Evolutionary conservation across 2,329 filamentous ascomycete genomes (phyloP).

Genomic region (Monosporascus sp.): DNA sequence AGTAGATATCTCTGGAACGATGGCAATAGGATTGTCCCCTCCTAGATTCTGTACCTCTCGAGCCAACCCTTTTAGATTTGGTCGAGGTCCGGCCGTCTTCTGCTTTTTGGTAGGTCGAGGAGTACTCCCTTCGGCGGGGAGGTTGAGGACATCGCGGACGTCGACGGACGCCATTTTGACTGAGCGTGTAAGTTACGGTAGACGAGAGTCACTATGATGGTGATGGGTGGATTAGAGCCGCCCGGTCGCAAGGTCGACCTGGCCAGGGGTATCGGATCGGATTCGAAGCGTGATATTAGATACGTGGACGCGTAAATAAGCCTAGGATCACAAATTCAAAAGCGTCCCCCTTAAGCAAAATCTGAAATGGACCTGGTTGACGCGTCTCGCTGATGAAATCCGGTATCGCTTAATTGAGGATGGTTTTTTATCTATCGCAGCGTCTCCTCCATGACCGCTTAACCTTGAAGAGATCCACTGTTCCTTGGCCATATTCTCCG

Average conservation of each 20-base stretch:
- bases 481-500: neutral
- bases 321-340: constrained; percentile 1
- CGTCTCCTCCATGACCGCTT: neutral
- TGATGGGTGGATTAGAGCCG: no score
- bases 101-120: constrained; percentile 67
- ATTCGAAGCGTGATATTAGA: constrained; percentile 3
- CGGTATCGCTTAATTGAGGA: neutral
- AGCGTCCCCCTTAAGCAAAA: neutral
- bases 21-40: constrained; percentile 61
- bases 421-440: neutral
- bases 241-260: neutral
- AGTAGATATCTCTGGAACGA: constrained; percentile 53
- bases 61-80: constrained; percentile 57
- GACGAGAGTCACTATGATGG: neutral
- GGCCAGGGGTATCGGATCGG: neutral
- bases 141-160: constrained; percentile 82
- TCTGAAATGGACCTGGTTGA: neutral
- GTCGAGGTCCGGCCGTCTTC: constrained; percentile 56
- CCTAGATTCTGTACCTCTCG: constrained; percentile 61
- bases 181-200: constrained; percentile 3
- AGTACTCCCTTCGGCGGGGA: constrained; percentile 55
- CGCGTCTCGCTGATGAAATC: constrained; percentile 3
- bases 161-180: constrained; percentile 66
- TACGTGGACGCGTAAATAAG: constrained; percentile 3
- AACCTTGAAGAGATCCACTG: no score